Conservation (phyloP, 257 asterid species). For the Ophiorrhiza pumila region DNA sequence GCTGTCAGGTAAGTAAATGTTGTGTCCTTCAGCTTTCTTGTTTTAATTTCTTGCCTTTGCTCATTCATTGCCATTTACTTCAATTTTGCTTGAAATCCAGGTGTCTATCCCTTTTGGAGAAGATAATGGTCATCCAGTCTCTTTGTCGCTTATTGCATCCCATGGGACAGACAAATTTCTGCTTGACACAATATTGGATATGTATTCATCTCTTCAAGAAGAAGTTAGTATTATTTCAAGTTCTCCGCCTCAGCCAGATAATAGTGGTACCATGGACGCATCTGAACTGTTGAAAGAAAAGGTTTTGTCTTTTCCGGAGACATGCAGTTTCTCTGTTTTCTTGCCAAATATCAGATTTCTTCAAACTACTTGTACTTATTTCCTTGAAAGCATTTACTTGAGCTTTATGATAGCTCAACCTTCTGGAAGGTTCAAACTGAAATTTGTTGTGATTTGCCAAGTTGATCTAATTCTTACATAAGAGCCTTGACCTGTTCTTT, state of each 20-base stretch:
- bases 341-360: background rate
- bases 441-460: background rate
- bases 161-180: constrained; percentile 85
- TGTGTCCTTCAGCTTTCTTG: constrained; percentile 10
- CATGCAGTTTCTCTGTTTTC: background rate
- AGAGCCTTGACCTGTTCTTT: background rate
- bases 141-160: constrained; percentile 76
- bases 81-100: constrained; percentile 28
- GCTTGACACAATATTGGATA: constrained; percentile 83
- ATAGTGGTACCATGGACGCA: constrained; percentile 59
- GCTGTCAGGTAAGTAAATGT: constrained; percentile 64
- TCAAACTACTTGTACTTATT: background rate
- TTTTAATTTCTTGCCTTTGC: constrained; percentile 3
- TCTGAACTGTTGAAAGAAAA: constrained; percentile 88
- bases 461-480: constrained; percentile 2
- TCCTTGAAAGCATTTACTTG: constrained; percentile 1
- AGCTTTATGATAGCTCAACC: background rate
- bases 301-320: constrained; percentile 38
- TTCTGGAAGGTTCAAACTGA: background rate
- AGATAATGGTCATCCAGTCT: constrained; percentile 59
- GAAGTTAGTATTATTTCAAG: constrained; percentile 41
- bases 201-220: constrained; percentile 74
- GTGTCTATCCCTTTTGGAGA: constrained; percentile 76
- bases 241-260: constrained; percentile 46
- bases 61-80: background rate